phyloP scores from a whole-genome alignment of 371 early-diverging fungal genomes.

The Mucor irregularis region DNA sequence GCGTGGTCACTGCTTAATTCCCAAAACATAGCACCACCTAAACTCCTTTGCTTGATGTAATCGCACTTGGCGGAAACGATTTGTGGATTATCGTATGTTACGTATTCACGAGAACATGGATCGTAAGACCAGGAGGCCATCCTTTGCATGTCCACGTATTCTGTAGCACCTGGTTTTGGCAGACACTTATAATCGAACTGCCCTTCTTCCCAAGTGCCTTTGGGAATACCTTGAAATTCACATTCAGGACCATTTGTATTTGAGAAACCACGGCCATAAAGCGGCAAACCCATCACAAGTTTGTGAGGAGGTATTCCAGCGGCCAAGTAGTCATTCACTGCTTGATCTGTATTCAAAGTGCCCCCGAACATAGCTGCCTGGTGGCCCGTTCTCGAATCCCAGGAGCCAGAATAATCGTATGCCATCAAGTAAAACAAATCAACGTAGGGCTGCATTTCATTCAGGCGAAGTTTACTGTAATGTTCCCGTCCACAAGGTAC shows the following conservation, averaged over 20 bases:
- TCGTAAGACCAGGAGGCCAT: slow-evolving; percentile 81
- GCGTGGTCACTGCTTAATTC: slow-evolving; percentile 71
- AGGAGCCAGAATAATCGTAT: slow-evolving; percentile 77
- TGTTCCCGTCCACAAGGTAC: slow-evolving; percentile 67
- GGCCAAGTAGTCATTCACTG: slow-evolving; percentile 66
- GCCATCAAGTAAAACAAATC: slow-evolving; percentile 82
- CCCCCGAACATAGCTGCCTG: slow-evolving; percentile 82
- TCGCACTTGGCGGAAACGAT: slow-evolving; percentile 72
- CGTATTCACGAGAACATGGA: slow-evolving; percentile 59
- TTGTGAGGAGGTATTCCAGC: slow-evolving; percentile 78
- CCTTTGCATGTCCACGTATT: slow-evolving; percentile 67
- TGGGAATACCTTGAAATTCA: slow-evolving; percentile 62
- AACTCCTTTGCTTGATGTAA: slow-evolving; percentile 60
- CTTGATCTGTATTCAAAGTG: slow-evolving; percentile 58
- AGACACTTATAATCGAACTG: slow-evolving; percentile 75
- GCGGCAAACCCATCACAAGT: slow-evolving; percentile 77
- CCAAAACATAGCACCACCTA: slow-evolving; percentile 90
- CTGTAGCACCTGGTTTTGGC: slow-evolving; percentile 64
- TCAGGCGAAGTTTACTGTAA: slow-evolving; percentile 59
- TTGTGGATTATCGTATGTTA: slow-evolving; percentile 80
- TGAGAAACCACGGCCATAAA: slow-evolving; percentile 86
- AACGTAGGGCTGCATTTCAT: slow-evolving; percentile 63
- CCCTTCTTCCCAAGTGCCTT: slow-evolving; percentile 85
- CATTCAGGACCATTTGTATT: slow-evolving; percentile 71
- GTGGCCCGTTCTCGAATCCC: slow-evolving; percentile 76